Base-by-base conservation (phyloP, 495 filamentous ascomycete species). In the Cercophora newfieldiana region DNA sequence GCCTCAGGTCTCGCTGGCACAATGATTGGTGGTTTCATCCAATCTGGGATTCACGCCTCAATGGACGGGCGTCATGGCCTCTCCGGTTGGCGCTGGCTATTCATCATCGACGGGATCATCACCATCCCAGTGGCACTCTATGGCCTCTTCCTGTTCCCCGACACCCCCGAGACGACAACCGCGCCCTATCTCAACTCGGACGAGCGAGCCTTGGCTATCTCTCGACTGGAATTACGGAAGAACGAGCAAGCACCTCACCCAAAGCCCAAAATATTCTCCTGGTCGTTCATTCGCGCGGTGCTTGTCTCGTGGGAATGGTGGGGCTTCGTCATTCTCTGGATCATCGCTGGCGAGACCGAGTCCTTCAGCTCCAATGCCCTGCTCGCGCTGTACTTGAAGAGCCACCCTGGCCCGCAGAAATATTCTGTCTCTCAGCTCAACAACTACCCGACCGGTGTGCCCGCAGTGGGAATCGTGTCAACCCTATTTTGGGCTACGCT, bases 11-110 rank as follows among this genome's bases (percentile, higher is more conserved):
- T 85, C 6, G 82, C 79, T 1, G 83, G 83, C 1, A 83, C 78
- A 7, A 80, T 86, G 69, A 76, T 80, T 33, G 79, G 77, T 16
- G 79, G 79, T 10, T 87, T 88, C 68, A 82, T 91, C 59, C 86
- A 89, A 72, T 83, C 81, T 1, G 86, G 84, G 1, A 86, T 89
- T 60, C 77, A 89, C 68, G 74, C 73, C 7, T 71, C 72, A 25
- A 68, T 90, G 65, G 68, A 90, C 66, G 83, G 84, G 8, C 68
- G 64, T 3, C 66, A 75, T 29, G 86, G 86, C 0, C 72, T 89
- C 0, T 71, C 75, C 0, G 89, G 87, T 0, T 91, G 88, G 89
- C 74, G 87, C 19, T 90, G 89, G 89, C 69, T 90, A 19, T 91
- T 90, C 64, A 83, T 90, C 50, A 77, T 85, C 48, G 78, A 82